Base-by-base conservation (phyloP, 176 grass and related monocot genomes). In the Eleusine indica region DNA sequence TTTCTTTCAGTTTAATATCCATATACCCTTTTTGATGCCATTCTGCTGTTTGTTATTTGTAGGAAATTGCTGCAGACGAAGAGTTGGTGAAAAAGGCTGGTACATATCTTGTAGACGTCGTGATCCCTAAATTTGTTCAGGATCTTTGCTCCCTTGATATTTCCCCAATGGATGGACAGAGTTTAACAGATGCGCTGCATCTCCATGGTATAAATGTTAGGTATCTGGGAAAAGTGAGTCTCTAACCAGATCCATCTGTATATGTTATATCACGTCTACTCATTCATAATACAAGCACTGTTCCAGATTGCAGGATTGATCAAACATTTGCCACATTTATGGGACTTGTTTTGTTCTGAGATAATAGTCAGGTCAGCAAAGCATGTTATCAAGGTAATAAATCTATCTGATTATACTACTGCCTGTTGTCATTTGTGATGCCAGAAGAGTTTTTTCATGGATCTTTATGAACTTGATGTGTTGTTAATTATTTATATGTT, bases 121-220 rank as follows among this genome's bases (percentile, higher is more conserved):
- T 99, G 74, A 91, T 99, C 64, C 96, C 89, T 35, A 99, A 99
- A 68, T 94, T 99, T 87, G 83, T 96, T 84, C 87, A 92, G 86
- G 96, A 99, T 77, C 89, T 99, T 78, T 96, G 93, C 82, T 90
- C 86, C 56, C 91, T 99, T 69, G 93, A 99, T 57, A 64, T 96
- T 68, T 95, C 96, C 54, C 96, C 96, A 56, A 94, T 96, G 96
- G 96, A 99, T 66, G 96, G 96, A 48, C 91, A 99, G 78, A 92
- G 91, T 43, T 96, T 99, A 82, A 94, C 91, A 0, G 91, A 99
- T 88, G 83, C 85, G 63, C 77, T 99, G 42, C 96, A 99, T 90
- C 86, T 75, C 75, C 89, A 92, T 84, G 96, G 96, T 53, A 96
- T 99, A 87, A 99, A 96, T 74, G 75, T 99, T 86, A 89, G 96